A percentile compares a stretch with the other conserved stretches of the same genome.
Evolutionary conservation across 2,329 filamentous ascomycete species (phyloP).

Genomic region (Fusarium sp.): DNA sequence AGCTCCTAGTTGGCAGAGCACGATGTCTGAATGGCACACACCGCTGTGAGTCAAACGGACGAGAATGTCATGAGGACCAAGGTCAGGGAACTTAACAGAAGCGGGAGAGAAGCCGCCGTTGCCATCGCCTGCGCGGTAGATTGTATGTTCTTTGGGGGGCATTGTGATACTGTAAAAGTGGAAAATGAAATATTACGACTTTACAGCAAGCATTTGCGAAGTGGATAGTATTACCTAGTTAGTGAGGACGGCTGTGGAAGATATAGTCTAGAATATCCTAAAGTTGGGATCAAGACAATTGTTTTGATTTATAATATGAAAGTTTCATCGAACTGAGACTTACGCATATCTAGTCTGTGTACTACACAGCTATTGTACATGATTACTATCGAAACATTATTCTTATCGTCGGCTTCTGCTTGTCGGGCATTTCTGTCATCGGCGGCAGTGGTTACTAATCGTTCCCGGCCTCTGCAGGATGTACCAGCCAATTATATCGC

Average conservation of each 20-base stretch:
- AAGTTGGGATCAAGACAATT: fast-evolving
- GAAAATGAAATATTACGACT: too few species aligned
- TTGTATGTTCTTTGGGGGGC: background rate
- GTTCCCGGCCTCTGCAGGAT: fast-evolving
- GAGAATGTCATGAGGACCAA: background rate
- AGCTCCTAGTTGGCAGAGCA: background rate
- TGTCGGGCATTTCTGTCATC: background rate
- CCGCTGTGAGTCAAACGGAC: conserved; percentile 4
- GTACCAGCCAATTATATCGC: background rate
- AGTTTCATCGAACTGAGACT: fast-evolving
- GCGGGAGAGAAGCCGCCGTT: background rate
- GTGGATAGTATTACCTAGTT: fast-evolving
- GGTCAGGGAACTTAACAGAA: background rate
- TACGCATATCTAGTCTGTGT: too few species aligned
- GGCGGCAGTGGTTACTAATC: background rate
- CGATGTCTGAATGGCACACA: conserved; percentile 3
- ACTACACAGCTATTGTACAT: fast-evolving
- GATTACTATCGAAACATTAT: background rate
- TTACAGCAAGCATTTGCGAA: too few species aligned
- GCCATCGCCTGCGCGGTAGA: background rate
- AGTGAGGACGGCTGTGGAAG: background rate
- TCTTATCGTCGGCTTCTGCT: background rate
- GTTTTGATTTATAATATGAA: background rate
- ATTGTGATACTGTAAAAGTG: background rate
- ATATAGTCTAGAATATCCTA: background rate